Conservation (phyloP, 305 asterid genomes). For the Fraxinus floribunda region DNA sequence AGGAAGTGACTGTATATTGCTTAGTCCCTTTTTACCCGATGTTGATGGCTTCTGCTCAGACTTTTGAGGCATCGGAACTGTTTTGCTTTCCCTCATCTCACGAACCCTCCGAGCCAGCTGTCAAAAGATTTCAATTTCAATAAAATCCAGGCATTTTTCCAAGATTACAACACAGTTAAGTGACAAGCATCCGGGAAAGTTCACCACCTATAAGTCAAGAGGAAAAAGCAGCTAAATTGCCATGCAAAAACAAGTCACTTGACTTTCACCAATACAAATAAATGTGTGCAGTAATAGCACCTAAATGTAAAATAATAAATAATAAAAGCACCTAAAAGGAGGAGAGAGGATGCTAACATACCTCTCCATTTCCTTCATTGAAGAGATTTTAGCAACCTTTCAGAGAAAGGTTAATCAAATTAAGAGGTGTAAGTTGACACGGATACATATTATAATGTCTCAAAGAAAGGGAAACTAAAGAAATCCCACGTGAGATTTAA, state of each 20-base stretch:
- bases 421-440: not conserved
- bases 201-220: not conserved
- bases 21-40: constrained; percentile 62
- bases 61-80: constrained; percentile 58
- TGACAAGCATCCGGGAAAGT: constrained; percentile 2
- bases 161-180: not conserved
- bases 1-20: constrained; percentile 73
- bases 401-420: not conserved
- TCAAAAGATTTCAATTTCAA: constrained; percentile 31
- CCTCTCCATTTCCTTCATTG: not conserved
- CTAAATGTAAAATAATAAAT: not conserved
- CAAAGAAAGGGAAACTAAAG: not conserved
- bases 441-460: not conserved
- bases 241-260: constrained; percentile 12
- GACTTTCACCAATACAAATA: not conserved
- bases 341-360: not conserved
- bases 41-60: constrained; percentile 57
- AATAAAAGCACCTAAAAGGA: constrained; percentile 2
- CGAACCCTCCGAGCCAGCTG: constrained; percentile 96
- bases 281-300: not conserved
- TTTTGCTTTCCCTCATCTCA: constrained; percentile 91
- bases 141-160: constrained; percentile 17
- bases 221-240: constrained; percentile 2
- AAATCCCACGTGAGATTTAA: not conserved
- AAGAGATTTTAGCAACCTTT: not conserved